phyloP scores from a whole-genome alignment of 2,329 filamentous ascomycete genomes.

The Neofusicoccum umdonicola region DNA sequence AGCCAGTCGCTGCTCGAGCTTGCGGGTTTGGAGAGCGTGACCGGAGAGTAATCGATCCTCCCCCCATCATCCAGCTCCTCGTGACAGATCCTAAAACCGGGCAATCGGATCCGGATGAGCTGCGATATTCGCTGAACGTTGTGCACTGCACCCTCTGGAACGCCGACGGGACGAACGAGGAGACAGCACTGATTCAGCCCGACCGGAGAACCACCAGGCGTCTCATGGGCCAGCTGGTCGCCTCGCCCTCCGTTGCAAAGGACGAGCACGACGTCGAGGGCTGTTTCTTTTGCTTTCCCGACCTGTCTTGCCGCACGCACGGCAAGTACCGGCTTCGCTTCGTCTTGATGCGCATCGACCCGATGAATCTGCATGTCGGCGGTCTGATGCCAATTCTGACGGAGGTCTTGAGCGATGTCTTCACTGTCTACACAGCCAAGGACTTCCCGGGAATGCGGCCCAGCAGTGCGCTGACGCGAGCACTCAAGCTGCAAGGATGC shows the following conservation, averaged over 20 bases:
- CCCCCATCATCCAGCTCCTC: conserved; percentile 73
- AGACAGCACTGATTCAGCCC: conserved; percentile 65
- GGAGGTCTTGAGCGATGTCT: conserved; percentile 64
- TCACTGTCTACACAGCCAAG: conserved; percentile 79
- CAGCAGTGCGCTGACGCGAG: conserved; percentile 70
- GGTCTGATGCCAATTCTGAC: conserved; percentile 50
- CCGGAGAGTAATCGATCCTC: conserved; percentile 77
- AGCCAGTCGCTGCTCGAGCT: conserved; percentile 73
- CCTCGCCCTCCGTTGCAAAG: conserved; percentile 71
- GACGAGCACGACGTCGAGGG: conserved; percentile 72
- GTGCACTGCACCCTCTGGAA: conserved; percentile 77
- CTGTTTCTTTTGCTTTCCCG: conserved; percentile 83
- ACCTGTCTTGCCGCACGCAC: conserved; percentile 75
- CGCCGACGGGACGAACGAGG: conserved; percentile 64
- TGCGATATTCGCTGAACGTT: conserved; percentile 65
- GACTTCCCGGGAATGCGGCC: conserved; percentile 83
- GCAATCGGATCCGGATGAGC: conserved; percentile 53
- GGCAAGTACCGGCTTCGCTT: conserved; percentile 75
- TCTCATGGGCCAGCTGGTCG: conserved; percentile 76
- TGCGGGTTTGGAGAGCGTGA: conserved; percentile 83
- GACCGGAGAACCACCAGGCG: conserved; percentile 71
- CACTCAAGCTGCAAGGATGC: conserved; percentile 74
- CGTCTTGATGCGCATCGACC: conserved; percentile 69
- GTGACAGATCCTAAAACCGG: conserved; percentile 59
- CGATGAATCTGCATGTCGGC: conserved; percentile 55